These are phyloP conservation scores for Cardiospermum halicacabum DNA, from an alignment of 345 rosid species.

Conservation along the genomic window DNA sequence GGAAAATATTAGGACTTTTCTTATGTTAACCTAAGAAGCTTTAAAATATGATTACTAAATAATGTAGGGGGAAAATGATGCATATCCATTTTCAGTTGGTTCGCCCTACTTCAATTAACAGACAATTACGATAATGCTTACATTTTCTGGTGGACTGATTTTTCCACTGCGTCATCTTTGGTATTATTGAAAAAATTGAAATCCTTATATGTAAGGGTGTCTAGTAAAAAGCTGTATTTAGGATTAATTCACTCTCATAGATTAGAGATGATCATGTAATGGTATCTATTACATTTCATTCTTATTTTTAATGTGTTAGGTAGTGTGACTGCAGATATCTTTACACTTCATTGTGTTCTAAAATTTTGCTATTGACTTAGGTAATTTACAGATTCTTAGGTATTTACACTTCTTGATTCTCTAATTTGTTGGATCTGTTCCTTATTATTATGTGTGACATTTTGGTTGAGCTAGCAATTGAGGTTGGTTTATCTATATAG, in stretches of 20 bases:
- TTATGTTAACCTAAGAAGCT: too few relatives aligned
- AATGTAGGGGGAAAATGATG: too few relatives aligned
- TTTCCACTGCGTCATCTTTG: background rate
- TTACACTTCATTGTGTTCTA: too few relatives aligned
- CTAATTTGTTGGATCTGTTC: background rate
- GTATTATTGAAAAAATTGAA: background rate
- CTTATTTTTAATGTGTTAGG: background rate
- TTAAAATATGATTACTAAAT: too few relatives aligned
- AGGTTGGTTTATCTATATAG: conserved; percentile 35
- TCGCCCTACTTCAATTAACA: background rate
- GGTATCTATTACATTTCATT: background rate
- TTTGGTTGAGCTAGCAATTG: background rate
- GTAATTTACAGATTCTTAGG: background rate
- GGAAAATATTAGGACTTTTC: too few relatives aligned
- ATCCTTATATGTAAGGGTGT: background rate
- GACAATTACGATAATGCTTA: background rate
- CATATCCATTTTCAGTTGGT: background rate
- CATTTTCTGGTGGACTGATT: background rate
- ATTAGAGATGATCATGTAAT: background rate
- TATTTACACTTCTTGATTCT: background rate
- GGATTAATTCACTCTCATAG: background rate
- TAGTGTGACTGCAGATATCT: too few relatives aligned
- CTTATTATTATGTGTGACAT: background rate
- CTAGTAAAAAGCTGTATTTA: background rate
- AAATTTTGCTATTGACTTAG: too few relatives aligned